Evolutionary conservation across 164 flowering plant genomes (phyloP).

Genomic region (Magnolia kwangsiensis): DNA sequence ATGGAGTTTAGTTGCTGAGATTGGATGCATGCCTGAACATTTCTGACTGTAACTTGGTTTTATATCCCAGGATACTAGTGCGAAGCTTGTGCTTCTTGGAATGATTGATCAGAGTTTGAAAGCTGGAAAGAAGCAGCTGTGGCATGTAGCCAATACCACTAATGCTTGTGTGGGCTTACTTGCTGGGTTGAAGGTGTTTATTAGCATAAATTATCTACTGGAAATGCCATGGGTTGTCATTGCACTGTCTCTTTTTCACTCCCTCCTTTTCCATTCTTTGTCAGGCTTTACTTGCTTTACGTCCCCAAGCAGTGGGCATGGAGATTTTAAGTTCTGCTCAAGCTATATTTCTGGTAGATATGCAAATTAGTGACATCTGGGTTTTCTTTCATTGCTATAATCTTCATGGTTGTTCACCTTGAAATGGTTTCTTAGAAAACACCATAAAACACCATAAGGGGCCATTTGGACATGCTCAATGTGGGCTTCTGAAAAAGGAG

Average conservation of each 20-base stretch:
- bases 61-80: conserved; percentile 60
- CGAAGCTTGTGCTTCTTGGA: conserved; percentile 75
- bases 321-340: conserved; percentile 64
- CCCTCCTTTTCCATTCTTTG: conserved; percentile 4
- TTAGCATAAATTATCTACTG: neutral
- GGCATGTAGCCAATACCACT: conserved; percentile 71
- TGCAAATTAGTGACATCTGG: neutral
- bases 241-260: neutral
- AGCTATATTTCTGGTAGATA: conserved; percentile 71
- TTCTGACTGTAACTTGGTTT: conserved; percentile 1
- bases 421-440: neutral
- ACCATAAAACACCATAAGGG: neutral
- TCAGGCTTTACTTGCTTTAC: conserved; percentile 72
- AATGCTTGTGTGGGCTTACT: conserved; percentile 89
- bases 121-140: conserved; percentile 74
- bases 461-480: no score
- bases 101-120: conserved; percentile 78
- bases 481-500: no score
- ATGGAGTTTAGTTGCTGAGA: conserved; percentile 5
- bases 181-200: conserved; percentile 77
- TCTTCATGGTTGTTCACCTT: neutral
- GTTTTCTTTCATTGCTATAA: neutral
- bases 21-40: neutral
- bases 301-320: conserved; percentile 55
- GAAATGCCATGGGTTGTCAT: neutral